A percentile compares a stretch with the other conserved stretches of the same genome.
Evolutionary conservation across 164 flowering plant species (phyloP).

Genomic region (Liriodendron chinense): DNA sequence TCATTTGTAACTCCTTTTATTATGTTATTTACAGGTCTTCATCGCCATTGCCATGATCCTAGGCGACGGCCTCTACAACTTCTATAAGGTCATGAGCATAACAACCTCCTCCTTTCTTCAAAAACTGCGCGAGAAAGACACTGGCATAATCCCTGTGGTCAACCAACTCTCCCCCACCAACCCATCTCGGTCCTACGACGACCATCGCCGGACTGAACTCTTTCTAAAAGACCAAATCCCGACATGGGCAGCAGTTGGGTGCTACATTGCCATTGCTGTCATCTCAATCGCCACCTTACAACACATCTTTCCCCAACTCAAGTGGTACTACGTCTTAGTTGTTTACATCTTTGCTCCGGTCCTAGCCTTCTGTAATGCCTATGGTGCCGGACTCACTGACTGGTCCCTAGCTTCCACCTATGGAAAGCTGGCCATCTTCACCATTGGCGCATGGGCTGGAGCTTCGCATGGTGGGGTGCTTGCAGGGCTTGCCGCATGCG

Average conservation of each 20-base stretch:
- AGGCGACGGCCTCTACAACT: constrained; percentile 33
- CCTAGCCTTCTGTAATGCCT: constrained; percentile 58
- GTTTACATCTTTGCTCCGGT: constrained; percentile 45
- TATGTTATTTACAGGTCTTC: constrained; percentile 26
- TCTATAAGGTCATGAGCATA: constrained; percentile 23
- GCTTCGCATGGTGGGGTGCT: constrained; percentile 50
- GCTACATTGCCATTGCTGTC: constrained; percentile 36
- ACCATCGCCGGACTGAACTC: constrained; percentile 26
- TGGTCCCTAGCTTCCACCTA: constrained; percentile 56
- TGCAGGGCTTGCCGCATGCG: constrained; percentile 59
- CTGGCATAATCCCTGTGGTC: not conserved
- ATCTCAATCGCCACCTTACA: constrained; percentile 40
- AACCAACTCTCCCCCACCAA: not conserved
- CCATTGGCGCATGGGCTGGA: constrained; percentile 54
- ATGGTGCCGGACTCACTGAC: constrained; percentile 59
- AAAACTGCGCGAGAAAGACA: constrained; percentile 10
- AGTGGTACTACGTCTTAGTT: constrained; percentile 41
- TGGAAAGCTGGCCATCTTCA: constrained; percentile 54
- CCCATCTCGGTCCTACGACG: constrained; percentile 26
- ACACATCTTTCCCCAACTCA: constrained; percentile 44
- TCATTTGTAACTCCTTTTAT: not conserved
- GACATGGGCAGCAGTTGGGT: constrained; percentile 29
- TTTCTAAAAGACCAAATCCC: constrained; percentile 59
- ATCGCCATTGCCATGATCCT: constrained; percentile 35
- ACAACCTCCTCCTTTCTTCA: constrained; percentile 10